Base-by-base conservation (phyloP, 805 yeast species). In the Candida suzukii region DNA sequence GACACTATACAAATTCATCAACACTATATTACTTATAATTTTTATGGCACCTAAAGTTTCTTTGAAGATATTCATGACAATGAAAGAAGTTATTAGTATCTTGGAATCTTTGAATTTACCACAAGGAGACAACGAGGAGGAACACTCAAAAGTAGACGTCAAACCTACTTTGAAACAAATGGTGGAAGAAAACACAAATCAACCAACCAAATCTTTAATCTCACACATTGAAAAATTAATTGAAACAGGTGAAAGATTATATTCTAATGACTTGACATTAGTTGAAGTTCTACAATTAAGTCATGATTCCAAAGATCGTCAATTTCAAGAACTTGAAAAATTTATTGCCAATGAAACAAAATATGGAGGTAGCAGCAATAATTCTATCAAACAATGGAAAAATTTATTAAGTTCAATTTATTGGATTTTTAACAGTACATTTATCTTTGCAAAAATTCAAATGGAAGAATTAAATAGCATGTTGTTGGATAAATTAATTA, bases 181-280 rank as follows among this genome's bases (percentile, higher is more conserved):
- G n/a, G n/a, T n/a, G n/a, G n/a, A n/a, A n/a, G n/a, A n/a, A n/a
- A n/a, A 14, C 18, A 2, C 11, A 38, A 9, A 32, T 50, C 3
- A 30, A 38, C 59, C 56, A 17, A 42, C 58, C n/a, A 30, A 36
- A 9, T 12, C 40, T 0, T 32, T 52, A 8, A 37, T 42, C 5
- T 31, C 26, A 16, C 19, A 28, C 19, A 18, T 58, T 7, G 38
- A 47, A 18, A 35, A 34, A 1, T 41, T 57, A 21, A 54, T 61
- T 20, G 58, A 56, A 33, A 47, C 54, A 10, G 60, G 53, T 12
- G 59, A 60, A 42, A 41, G 60, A 21, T 41, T 61, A 10, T 51
- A 49, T 33, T 50, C 55, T 1, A 59, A 52, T 37, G 53, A 48
- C 8, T 37, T 60, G 3, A 47, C 64, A 0, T 39, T 61, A 14